A percentile compares a stretch with the other conserved stretches of the same genome.
Conservation (phyloP, 805 yeast species). For the Yarrowia sp. region DNA sequence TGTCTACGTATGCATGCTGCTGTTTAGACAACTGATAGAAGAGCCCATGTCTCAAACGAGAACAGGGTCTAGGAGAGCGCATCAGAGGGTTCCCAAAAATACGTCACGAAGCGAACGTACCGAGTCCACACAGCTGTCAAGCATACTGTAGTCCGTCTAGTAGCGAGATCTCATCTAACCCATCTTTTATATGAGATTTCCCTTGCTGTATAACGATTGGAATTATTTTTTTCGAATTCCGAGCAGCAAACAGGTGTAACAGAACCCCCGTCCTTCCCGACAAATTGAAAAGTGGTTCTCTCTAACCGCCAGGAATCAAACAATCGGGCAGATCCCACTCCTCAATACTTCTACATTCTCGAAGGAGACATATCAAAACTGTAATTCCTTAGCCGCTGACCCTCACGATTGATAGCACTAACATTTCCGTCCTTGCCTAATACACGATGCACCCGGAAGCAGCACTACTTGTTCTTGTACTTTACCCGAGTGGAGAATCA, state of each 20-base stretch:
- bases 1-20: background rate
- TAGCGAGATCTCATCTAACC: background rate
- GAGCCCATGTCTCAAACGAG: background rate
- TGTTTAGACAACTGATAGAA: background rate
- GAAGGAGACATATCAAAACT: background rate
- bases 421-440: background rate
- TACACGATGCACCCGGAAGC: background rate
- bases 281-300: background rate
- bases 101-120: background rate
- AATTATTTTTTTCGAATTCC: background rate
- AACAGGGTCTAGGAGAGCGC: slow-evolving; percentile 3
- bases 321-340: background rate
- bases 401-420: background rate
- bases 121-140: slow-evolving; percentile 13
- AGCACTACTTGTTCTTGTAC: background rate
- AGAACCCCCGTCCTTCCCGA: background rate
- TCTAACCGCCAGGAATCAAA: too few relatives aligned
- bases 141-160: too few relatives aligned
- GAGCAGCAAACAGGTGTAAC: background rate
- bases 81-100: background rate
- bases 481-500: background rate
- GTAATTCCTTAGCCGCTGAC: background rate
- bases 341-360: background rate
- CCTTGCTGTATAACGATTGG: background rate
- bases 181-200: background rate